Evolutionary conservation across 2,329 filamentous ascomycete genomes (phyloP).

Genomic region (Fusarium multiceps): DNA sequence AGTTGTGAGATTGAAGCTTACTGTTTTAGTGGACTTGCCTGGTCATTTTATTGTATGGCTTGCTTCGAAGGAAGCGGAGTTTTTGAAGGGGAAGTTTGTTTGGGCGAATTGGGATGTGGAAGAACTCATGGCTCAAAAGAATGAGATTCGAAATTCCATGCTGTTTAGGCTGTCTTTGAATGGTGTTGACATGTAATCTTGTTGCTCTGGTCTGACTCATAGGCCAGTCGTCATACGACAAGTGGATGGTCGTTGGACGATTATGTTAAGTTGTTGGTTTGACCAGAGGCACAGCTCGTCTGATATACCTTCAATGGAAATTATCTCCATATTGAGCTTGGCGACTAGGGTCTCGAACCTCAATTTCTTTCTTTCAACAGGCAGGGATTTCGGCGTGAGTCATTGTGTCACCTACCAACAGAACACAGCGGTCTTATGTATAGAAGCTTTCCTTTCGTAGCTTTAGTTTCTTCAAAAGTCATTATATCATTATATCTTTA

Average conservation of each 20-base stretch:
- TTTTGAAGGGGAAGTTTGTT: slow-evolving; percentile 1
- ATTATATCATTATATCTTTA: too few species aligned
- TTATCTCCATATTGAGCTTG: background rate
- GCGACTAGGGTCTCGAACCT: background rate
- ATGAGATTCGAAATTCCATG: background rate
- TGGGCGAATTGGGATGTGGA: slow-evolving; percentile 1
- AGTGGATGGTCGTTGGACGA: too few species aligned
- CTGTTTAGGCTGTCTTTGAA: background rate
- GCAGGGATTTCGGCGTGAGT: background rate
- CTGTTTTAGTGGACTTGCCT: background rate
- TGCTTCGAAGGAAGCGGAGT: background rate
- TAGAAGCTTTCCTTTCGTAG: background rate
- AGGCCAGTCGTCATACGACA: background rate
- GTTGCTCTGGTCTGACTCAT: too few species aligned
- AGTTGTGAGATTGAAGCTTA: background rate
- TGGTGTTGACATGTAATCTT: background rate
- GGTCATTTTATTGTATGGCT: slow-evolving; percentile 27
- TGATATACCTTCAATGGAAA: background rate
- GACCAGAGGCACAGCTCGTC: background rate
- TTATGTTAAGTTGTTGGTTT: background rate
- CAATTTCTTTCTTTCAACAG: too few species aligned
- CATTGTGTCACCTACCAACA: background rate
- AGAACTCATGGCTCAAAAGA: background rate
- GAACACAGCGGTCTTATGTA: background rate
- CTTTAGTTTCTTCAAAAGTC: too few species aligned